phyloP scores from a whole-genome alignment of 1,284 basidiomycete genomes.

The Cystobasidiaceae sp. region DNA sequence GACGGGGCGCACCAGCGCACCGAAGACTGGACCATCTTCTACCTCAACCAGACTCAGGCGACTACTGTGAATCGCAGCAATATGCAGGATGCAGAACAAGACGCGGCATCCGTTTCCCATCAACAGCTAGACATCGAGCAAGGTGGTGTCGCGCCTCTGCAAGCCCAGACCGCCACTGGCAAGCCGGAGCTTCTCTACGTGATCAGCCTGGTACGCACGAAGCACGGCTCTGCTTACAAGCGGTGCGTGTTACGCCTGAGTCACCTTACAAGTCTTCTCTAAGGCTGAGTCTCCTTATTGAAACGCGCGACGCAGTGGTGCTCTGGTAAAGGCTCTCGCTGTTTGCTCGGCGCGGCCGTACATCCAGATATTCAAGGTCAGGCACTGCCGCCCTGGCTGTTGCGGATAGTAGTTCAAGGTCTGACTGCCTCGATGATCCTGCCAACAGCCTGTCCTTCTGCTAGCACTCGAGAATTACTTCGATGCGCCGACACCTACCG shows the following conservation, averaged over 20 bases:
- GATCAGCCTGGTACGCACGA: conserved; percentile 89
- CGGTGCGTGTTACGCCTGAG: conserved; percentile 9
- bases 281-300: too few relatives aligned
- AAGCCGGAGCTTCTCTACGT: conserved; percentile 73
- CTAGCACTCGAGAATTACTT: conserved; percentile 97
- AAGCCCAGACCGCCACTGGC: conserved; percentile 2
- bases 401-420: too few relatives aligned
- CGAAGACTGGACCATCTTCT: conserved; percentile 98
- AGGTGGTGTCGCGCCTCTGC: not conserved
- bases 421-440: too few relatives aligned
- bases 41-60: conserved; percentile 83
- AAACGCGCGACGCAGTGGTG: too few relatives aligned
- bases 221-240: conserved; percentile 63
- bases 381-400: too few relatives aligned
- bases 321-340: conserved; percentile 90
- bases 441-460: conserved; percentile 71
- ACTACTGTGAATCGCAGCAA: conserved; percentile 21
- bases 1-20: conserved; percentile 91
- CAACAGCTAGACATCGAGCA: not conserved
- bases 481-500: conserved; percentile 74
- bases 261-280: too few relatives aligned
- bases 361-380: conserved; percentile 94
- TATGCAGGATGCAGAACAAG: too few relatives aligned
- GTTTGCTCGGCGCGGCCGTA: conserved; percentile 92
- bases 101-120: too few relatives aligned